A percentile compares a stretch with the other conserved stretches of the same genome.
phyloP scores from a whole-genome alignment of 2,329 filamentous ascomycete genomes.

The Monilinia polystroma region DNA sequence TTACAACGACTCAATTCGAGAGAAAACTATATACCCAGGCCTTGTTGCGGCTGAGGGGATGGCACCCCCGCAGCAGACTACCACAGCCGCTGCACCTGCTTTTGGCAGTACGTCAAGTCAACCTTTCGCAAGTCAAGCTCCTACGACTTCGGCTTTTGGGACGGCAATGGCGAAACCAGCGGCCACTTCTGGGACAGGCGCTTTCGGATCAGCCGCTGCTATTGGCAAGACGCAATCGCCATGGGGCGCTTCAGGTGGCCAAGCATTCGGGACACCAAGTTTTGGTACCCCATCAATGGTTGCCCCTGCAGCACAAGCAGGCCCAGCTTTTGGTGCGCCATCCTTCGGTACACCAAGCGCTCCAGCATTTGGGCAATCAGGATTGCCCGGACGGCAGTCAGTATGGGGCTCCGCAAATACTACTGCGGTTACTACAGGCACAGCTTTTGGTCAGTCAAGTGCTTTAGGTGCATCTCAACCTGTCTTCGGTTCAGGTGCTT shows the following conservation, averaged over 20 bases:
- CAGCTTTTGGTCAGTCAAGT: slow-evolving; percentile 55
- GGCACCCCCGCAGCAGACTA: slow-evolving; percentile 32
- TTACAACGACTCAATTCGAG: slow-evolving; percentile 80
- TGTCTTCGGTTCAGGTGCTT: slow-evolving; percentile 40
- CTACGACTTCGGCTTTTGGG: slow-evolving; percentile 40
- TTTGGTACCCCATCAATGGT: slow-evolving; percentile 35
- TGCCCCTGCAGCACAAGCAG: slow-evolving; percentile 33
- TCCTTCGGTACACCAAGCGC: slow-evolving; percentile 44
- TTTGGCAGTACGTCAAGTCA: slow-evolving; percentile 35
- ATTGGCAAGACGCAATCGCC: slow-evolving; percentile 22
- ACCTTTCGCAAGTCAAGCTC: slow-evolving; percentile 20
- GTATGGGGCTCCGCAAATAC: slow-evolving; percentile 50
- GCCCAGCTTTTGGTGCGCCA: slow-evolving; percentile 52
- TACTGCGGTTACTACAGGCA: slow-evolving; percentile 36
- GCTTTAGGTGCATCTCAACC: slow-evolving; percentile 46
- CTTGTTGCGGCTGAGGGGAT: slow-evolving; percentile 50
- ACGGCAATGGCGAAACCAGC: slow-evolving; percentile 34
- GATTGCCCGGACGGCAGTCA: slow-evolving; percentile 50
- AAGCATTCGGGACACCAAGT: slow-evolving; percentile 51
- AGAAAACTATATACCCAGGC: slow-evolving; percentile 70
- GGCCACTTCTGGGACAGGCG: slow-evolving; percentile 37
- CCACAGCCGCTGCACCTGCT: slow-evolving; percentile 28
- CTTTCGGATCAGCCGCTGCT: slow-evolving; percentile 40
- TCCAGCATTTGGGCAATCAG: slow-evolving; percentile 40
- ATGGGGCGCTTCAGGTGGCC: slow-evolving; percentile 40